phyloP scores from a whole-genome alignment of 1,139 yeast species.

The Suhomyces atakaporum region DNA sequence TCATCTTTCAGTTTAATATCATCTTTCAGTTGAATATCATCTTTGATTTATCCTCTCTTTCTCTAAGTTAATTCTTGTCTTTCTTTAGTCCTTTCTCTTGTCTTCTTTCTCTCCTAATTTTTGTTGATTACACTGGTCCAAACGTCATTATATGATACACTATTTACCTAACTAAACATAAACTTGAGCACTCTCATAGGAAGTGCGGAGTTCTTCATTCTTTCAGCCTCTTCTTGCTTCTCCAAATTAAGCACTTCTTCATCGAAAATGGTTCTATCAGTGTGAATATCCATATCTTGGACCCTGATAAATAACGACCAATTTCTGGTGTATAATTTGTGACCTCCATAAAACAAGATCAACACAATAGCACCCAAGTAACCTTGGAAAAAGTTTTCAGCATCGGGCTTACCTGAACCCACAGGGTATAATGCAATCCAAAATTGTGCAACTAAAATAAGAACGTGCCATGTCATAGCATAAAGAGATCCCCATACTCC shows the following conservation, averaged over 20 bases:
- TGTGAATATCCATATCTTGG: constrained; percentile 37
- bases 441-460: constrained; percentile 44
- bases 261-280: constrained; percentile 40
- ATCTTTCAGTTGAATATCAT: no score
- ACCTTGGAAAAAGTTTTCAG: constrained; percentile 36
- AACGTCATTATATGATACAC: background rate
- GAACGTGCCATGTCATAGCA: constrained; percentile 36
- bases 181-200: constrained; percentile 26
- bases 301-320: constrained; percentile 34
- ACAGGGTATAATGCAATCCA: constrained; percentile 46
- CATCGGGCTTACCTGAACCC: constrained; percentile 31
- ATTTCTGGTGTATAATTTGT: constrained; percentile 35
- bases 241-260: constrained; percentile 41
- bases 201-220: constrained; percentile 25
- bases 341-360: constrained; percentile 36
- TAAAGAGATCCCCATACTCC: constrained; percentile 44
- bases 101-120: no score
- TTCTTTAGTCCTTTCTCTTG: no score
- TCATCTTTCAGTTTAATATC: no score
- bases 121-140: no score
- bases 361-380: constrained; percentile 41
- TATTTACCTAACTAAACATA: constrained; percentile 21
- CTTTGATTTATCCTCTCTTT: no score
- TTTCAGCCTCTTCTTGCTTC: constrained; percentile 35
- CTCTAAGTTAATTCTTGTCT: no score